phyloP scores from a whole-genome alignment of 192 early-diverging fungal genomes.

The Umbelopsis sp. region DNA sequence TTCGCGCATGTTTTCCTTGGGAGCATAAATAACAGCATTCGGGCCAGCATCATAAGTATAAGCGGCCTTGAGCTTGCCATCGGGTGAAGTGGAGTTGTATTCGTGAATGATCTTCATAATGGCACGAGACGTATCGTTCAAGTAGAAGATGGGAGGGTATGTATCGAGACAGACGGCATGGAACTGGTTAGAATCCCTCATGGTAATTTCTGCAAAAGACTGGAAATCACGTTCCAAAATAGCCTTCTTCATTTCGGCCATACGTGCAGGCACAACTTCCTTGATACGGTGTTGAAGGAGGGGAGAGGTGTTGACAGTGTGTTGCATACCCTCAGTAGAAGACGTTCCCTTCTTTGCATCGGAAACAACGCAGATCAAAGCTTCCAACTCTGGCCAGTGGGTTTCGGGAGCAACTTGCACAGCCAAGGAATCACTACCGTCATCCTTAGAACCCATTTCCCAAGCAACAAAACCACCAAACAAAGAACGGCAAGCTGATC shows the following conservation, averaged over 20 bases:
- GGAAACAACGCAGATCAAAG: conserved; percentile 90
- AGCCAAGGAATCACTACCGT: conserved; percentile 88
- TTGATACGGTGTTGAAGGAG: conserved; percentile 84
- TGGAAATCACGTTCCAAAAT: conserved; percentile 85
- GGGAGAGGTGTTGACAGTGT: conserved; percentile 89
- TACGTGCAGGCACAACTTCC: conserved; percentile 85
- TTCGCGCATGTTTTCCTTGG: conserved; percentile 77
- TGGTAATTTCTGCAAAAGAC: conserved; percentile 91
- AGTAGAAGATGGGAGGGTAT: conserved; percentile 96
- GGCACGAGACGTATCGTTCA: conserved; percentile 93
- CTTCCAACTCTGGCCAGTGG: conserved; percentile 97
- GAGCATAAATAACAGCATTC: conserved; percentile 95
- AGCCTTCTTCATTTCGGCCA: conserved; percentile 88
- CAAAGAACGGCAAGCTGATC: conserved; percentile 95
- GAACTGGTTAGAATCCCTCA: conserved; percentile 99
- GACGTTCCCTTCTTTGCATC: conserved; percentile 91
- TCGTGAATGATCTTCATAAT: conserved; percentile 84
- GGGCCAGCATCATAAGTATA: conserved; percentile 99
- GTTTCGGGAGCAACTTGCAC: conserved; percentile 85
- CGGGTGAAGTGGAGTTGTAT: conserved; percentile 66
- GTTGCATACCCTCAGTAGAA: conserved; percentile 97
- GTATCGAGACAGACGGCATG: conserved; percentile 99
- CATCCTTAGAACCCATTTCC: conserved; percentile 83
- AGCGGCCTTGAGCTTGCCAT: conserved; percentile 74
- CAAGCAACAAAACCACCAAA: conserved; percentile 99